Evolutionary conservation across 441 rosid genomes (phyloP), one percentile per base, ranked within the genome.

Genomic region (Syzygium malaccense): DNA sequence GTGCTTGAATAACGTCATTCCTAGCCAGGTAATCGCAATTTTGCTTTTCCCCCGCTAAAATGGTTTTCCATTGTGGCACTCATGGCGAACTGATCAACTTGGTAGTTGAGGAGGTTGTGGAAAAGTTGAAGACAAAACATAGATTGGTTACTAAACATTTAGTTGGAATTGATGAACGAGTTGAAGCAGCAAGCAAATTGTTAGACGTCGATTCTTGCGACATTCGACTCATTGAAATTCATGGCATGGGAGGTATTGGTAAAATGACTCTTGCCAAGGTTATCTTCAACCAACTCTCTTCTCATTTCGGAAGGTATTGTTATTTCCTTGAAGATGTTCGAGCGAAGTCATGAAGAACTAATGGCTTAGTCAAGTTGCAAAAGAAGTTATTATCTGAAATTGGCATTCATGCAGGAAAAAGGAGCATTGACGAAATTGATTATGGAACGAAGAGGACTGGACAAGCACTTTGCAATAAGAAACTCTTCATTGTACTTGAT

Each of bases 211-310:
- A 58, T n/a, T 58, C 17, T 12, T 26, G 64, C 0, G 1, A n/a
- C 26, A n/a, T 58, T 11, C 0, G 8, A n/a, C 30, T 26, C 64
- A 58, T 26, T 26, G 15, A 58, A 58, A 26, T 58, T 5, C 30
- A 58, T 58, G 64, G 28, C 0, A 58, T 58, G 30, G 0, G 30
- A 2, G 17, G 2, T 5, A 58, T 58, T 0, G 4, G 4, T 2
- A n/a, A 57, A n/a, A 57, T 7, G 26, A 57, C 14, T 57, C 62
- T 57, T 57, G 62, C n/a, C 7, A 11, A 57, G 14, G 26, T 57
- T 6, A 0, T 57, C n/a, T 57, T 57, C 26, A 25, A 4, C 25
- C 60, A 56, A 56, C 60, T 56, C 60, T 56, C 62, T 57, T 57
- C 62, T 11, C 62, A 57, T 25, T 57, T 41, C 6, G 7, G n/a